Base-by-base conservation (phyloP, 371 early-diverging fungal species). In the Nosema muscidifuracis region DNA sequence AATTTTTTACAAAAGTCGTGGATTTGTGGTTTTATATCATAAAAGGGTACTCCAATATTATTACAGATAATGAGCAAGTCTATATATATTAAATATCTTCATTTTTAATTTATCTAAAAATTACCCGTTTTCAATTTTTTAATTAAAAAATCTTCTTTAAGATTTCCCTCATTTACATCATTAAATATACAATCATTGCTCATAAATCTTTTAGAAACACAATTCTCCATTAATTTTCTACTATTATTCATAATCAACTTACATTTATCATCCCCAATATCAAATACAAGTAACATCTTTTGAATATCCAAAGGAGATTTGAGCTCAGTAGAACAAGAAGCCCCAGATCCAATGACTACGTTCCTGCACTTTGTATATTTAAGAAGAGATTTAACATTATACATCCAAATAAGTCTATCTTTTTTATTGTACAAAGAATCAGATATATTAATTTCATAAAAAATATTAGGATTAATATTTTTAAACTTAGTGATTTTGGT, bases 141-240 rank as follows among this genome's bases (percentile, higher is more conserved):
- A 40, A 74, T 9, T 42, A 74, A 22, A 68, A 74, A 74, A 30
- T 74, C 65, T 42, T 62, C 62, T 36, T 74, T 74, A 22, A 74
- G 33, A 0, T 7, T 9, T 42, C 75, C 69, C 34, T 74, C 75
- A 44, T 65, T 55, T 16, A 68, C 26, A 28, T 55, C 50, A 31
- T 62, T 62, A 33, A 53, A 22, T 44, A 74, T 36, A 38, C 43
- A 50, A 13, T 43, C 64, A 33, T 56, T 62, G 43, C 20, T 2
- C 20, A 24, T 47, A 58, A 50, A 63, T 64, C 75, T 74, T 44
- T 47, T 74, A 24, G 42, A 22, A 34, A 68, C 75, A 74, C 68
- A 67, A 0, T 42, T 51, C 26, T 63, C 40, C 15, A 74, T 20
- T 13, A 57, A 53, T 44, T 38, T 55, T 34, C 16, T 6, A n/a